Base-by-base conservation (phyloP, 2,329 filamentous ascomycete genomes). In the Ramularia collo-cygni region DNA sequence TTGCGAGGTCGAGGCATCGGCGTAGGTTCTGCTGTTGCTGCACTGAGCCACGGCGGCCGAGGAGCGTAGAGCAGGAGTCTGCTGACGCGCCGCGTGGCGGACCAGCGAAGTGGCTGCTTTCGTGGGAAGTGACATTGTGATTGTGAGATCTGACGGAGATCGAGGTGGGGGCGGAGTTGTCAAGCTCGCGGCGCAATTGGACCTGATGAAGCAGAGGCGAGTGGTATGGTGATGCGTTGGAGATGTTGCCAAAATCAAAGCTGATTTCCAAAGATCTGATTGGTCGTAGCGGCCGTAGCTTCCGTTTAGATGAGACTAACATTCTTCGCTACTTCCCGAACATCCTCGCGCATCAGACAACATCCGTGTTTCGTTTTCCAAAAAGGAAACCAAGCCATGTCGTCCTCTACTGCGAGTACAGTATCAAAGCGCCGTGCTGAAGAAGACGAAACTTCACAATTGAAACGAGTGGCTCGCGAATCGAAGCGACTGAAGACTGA, bases 41-140 rank as follows among this genome's bases (percentile, higher is more conserved):
- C 63, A 62, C 56, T 70, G 67, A 51, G 65, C 58, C 45, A 53
- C 53, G 42, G 66, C 63, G 57, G 63, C 58, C 44, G 65, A 59
- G 47, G 65, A 65, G 57, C 67, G 64, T 52, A 68, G 59, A 50
- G 65, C 61, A 54, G 67, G 66, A 55, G 68, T 57, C 57, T 64
- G 62, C 58, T 67, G 64, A 45, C 67, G 66, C 42, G 66, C 64
- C 58, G 66, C 66, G 60, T 63, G 61, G 54, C 69, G 68, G 58
- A 64, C 64, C 54, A 71, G 57, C 53, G 64, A 61, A 56, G 64
- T 63, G 51, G 68, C 61, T 44, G 64, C 64, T 58, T 61, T 62
- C 51, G 66, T 63, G 59, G 71, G 64, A 56, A 69, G 62, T 54
- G 69, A 68, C 69, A 72, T 72, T 56, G 58, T 63, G 61, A 57